phyloP scores from a whole-genome alignment of 805 yeast species.

The Henningerozyma blattae region DNA sequence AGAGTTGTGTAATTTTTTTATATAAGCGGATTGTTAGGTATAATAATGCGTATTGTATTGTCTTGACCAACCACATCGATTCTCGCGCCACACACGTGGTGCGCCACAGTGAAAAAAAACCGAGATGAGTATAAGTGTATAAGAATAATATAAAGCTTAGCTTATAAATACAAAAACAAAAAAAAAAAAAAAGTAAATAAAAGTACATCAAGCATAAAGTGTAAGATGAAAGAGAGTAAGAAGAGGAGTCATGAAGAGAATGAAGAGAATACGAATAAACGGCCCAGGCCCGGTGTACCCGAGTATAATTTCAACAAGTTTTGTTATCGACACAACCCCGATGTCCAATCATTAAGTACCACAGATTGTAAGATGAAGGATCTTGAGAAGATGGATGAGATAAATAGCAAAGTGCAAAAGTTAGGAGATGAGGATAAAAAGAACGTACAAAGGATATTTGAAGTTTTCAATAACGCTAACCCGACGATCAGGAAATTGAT shows the following conservation, averaged over 20 bases:
- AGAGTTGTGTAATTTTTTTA: too few relatives aligned
- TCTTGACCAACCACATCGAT: too few relatives aligned
- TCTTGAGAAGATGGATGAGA: slow-evolving; percentile 13
- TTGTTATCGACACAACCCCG: slow-evolving; percentile 93
- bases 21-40: too few relatives aligned
- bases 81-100: too few relatives aligned
- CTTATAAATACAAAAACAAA: too few relatives aligned
- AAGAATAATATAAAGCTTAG: too few relatives aligned
- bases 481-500: slow-evolving; percentile 65
- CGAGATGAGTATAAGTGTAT: too few relatives aligned
- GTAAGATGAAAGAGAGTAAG: not conserved
- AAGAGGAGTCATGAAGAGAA: not conserved
- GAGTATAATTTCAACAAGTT: slow-evolving; percentile 49
- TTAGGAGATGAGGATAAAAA: slow-evolving; percentile 59
- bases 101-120: too few relatives aligned
- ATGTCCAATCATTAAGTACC: slow-evolving; percentile 30
- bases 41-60: too few relatives aligned
- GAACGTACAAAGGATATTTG: slow-evolving; percentile 75
- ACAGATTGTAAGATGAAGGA: slow-evolving; percentile 20
- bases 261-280: not conserved
- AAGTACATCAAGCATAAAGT: not conserved
- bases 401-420: slow-evolving; percentile 23
- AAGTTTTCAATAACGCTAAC: slow-evolving; percentile 59
- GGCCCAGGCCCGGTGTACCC: slow-evolving; percentile 7
- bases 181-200: too few relatives aligned